phyloP scores from a whole-genome alignment of 352 stramenopile species.

The Phytophthora fragariaefolia region DNA sequence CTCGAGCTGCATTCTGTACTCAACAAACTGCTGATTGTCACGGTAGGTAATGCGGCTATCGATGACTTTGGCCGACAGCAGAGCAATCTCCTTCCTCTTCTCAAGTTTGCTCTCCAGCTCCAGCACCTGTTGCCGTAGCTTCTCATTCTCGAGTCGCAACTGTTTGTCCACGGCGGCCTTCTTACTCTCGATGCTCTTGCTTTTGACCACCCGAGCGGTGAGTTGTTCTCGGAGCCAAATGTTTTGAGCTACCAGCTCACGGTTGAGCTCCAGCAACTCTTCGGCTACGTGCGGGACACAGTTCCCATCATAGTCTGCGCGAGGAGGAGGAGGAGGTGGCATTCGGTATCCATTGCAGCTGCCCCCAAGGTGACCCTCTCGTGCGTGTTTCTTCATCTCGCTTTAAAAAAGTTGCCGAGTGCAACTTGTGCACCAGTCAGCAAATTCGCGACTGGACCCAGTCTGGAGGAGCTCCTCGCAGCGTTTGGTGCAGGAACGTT shows the following conservation, averaged over 20 bases:
- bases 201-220: conserved; percentile 26
- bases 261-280: conserved; percentile 53
- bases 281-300: conserved; percentile 44
- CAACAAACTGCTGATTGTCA: conserved; percentile 58
- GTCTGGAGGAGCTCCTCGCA: neutral
- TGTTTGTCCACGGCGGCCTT: conserved; percentile 33
- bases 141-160: conserved; percentile 54
- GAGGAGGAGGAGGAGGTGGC: neutral
- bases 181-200: neutral
- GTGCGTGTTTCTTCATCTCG: neutral
- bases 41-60: conserved; percentile 57
- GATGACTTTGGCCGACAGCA: conserved; percentile 54
- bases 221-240: conserved; percentile 55
- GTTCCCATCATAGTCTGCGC: neutral
- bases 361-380: neutral
- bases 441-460: conserved; percentile 19
- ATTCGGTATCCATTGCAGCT: neutral
- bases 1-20: conserved; percentile 67
- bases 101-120: conserved; percentile 56
- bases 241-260: conserved; percentile 56
- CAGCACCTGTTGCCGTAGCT: conserved; percentile 50
- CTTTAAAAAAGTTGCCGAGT: neutral
- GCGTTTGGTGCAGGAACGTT: conserved; percentile 12
- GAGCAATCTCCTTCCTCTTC: conserved; percentile 50
- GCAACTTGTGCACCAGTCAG: conserved; percentile 8